A percentile compares a stretch with the other conserved stretches of the same genome.
phyloP scores from a whole-genome alignment of 2,329 filamentous ascomycete species.

The Fusarium sp. region DNA sequence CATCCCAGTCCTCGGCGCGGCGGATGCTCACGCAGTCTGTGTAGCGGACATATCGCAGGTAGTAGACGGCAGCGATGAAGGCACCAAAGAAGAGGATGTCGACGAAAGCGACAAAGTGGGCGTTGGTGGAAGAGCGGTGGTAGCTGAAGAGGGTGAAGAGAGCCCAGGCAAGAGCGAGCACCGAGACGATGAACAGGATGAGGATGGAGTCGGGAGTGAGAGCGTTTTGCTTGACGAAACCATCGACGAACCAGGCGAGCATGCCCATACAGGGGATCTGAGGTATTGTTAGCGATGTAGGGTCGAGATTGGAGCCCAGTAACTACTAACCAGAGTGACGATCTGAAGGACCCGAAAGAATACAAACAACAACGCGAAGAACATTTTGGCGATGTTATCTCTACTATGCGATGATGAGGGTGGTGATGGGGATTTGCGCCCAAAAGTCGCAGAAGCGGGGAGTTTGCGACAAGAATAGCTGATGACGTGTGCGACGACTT shows the following conservation, averaged over 20 bases:
- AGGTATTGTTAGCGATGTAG: conserved; percentile 10
- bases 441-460: background rate
- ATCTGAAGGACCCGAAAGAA: conserved; percentile 73
- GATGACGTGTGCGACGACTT: conserved; percentile 18
- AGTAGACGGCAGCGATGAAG: conserved; percentile 72
- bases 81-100: conserved; percentile 73
- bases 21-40: conserved; percentile 76
- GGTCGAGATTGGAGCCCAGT: background rate
- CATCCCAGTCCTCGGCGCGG: conserved; percentile 62
- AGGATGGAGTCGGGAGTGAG: conserved; percentile 73
- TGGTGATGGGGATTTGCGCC: conserved; percentile 5
- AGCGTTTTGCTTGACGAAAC: conserved; percentile 66
- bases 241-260: conserved; percentile 74
- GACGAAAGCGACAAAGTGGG: conserved; percentile 70
- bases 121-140: conserved; percentile 71
- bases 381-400: conserved; percentile 58
- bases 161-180: conserved; percentile 72
- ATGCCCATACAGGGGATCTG: conserved; percentile 76
- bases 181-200: conserved; percentile 75
- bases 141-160: conserved; percentile 75
- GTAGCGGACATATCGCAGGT: conserved; percentile 68
- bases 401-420: background rate
- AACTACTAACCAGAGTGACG: conserved; percentile 68
- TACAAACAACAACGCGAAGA: conserved; percentile 73
- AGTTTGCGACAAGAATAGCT: conserved; percentile 5